Evolutionary conservation across 768 basidiomycete genomes (phyloP).

Genomic region (Suillus weaverae): DNA sequence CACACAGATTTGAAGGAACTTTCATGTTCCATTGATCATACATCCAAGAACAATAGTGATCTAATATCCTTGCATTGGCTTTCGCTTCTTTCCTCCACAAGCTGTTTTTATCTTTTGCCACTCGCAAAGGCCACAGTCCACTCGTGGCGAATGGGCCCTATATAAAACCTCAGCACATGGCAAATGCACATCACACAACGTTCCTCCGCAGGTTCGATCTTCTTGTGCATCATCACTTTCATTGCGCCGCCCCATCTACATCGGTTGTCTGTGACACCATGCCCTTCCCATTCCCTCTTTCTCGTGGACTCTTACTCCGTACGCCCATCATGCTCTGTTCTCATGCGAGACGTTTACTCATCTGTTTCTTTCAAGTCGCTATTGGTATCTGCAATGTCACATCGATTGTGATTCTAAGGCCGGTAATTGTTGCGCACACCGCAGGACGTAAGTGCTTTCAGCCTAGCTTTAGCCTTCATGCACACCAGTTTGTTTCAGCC

Average conservation of each 20-base stretch:
- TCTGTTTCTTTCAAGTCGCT: slow-evolving; percentile 14
- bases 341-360: slow-evolving; percentile 1
- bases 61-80: background rate
- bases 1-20: background rate
- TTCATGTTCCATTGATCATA: background rate
- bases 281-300: slow-evolving; percentile 25
- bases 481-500: slow-evolving; percentile 10
- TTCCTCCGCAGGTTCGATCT: slow-evolving; percentile 8
- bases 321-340: slow-evolving; percentile 6
- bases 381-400: slow-evolving; percentile 17
- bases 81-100: background rate
- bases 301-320: slow-evolving; percentile 22
- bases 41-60: background rate
- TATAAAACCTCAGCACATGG: slow-evolving; percentile 3
- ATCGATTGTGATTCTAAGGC: slow-evolving; percentile 17
- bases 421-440: slow-evolving; percentile 21
- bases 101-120: background rate
- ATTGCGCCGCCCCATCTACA: slow-evolving; percentile 6
- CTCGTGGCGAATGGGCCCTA: background rate
- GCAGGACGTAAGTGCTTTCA: slow-evolving; percentile 21
- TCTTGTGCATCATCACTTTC: slow-evolving; percentile 8
- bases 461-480: background rate
- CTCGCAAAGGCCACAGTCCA: background rate
- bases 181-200: slow-evolving; percentile 3
- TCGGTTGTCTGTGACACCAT: slow-evolving; percentile 27